Percentiles rank a stretch among this genome's conserved stretches.
phyloP scores from a whole-genome alignment of 176 grass and related monocot genomes.

The Oryza australiensis region DNA sequence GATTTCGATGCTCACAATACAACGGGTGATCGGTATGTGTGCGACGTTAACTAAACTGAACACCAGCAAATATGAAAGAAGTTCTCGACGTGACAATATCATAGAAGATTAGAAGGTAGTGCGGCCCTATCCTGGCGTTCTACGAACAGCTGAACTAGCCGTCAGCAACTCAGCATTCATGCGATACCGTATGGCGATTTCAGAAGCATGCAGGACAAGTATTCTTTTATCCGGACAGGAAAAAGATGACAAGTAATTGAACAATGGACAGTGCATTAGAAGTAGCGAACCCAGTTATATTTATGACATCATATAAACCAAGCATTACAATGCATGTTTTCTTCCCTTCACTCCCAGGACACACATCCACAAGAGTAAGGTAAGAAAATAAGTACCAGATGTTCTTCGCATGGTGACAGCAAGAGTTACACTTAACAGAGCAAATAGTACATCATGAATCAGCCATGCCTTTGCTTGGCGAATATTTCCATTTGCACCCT shows the following conservation, averaged over 20 bases:
- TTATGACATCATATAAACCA: constrained; percentile 26
- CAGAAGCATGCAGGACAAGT: not conserved
- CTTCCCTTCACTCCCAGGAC: not conserved
- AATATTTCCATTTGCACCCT: not conserved
- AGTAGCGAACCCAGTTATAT: not conserved
- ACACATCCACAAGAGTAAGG: not conserved
- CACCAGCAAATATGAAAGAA: not conserved
- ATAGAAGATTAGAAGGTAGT: not conserved
- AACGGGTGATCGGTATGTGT: not conserved
- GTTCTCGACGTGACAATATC: not conserved
- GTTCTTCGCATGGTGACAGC: not conserved
- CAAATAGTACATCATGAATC: not conserved
- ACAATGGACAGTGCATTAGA: not conserved
- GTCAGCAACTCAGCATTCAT: not conserved
- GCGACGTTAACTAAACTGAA: not conserved
- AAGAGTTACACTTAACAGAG: not conserved
- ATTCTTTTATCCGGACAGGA: not conserved
- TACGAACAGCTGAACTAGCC: not conserved
- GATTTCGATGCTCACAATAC: not conserved
- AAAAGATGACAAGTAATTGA: not conserved
- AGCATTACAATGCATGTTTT: not conserved
- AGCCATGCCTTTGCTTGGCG: not conserved
- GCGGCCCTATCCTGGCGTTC: not conserved
- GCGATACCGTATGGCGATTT: not conserved
- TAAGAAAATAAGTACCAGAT: not conserved